A percentile compares a stretch with the other conserved stretches of the same genome.
Conservation (phyloP, 805 yeast species). For the Candida krabiensis region DNA sequence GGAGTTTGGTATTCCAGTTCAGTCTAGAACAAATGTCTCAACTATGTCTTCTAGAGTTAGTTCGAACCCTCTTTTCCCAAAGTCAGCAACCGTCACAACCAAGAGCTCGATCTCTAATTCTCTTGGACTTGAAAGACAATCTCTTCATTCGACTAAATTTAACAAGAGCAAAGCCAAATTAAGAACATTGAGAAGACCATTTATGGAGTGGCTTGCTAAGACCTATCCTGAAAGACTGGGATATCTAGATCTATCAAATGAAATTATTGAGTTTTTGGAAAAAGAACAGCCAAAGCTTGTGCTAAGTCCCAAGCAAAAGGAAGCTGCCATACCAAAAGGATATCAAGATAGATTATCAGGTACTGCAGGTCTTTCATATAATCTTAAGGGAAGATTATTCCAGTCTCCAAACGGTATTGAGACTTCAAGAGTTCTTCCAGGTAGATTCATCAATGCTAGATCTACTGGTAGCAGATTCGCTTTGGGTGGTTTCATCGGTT, state of each 20-base stretch:
- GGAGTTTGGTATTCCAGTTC: constrained; percentile 60
- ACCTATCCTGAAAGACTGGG: constrained; percentile 45
- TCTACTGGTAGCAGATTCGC: constrained; percentile 48
- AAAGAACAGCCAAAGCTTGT: constrained; percentile 18
- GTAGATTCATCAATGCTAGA: constrained; percentile 55
- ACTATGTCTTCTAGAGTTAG: constrained; percentile 5
- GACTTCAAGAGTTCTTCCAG: constrained; percentile 56
- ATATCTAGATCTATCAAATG: constrained; percentile 36
- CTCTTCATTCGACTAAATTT: constrained; percentile 22
- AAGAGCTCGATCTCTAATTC: constrained; percentile 26
- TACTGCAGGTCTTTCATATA: constrained; percentile 75
- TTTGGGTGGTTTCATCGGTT: constrained; percentile 49
- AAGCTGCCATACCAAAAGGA: constrained; percentile 16
- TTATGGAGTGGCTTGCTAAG: constrained; percentile 53
- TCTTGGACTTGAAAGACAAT: constrained; percentile 24
- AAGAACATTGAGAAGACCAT: constrained; percentile 49
- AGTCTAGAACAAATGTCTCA: constrained; percentile 12
- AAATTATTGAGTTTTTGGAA: constrained; percentile 41
- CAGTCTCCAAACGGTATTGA: constrained; percentile 72
- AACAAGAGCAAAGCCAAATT: constrained; percentile 38
- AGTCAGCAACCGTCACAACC: constrained; percentile 21
- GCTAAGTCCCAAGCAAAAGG: constrained; percentile 3
- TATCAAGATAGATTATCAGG: constrained; percentile 43
- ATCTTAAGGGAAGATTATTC: constrained; percentile 62
- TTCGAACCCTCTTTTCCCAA: constrained; percentile 43